phyloP scores from a whole-genome alignment of 441 rosid genomes.

The Gossypium gossypioides region DNA sequence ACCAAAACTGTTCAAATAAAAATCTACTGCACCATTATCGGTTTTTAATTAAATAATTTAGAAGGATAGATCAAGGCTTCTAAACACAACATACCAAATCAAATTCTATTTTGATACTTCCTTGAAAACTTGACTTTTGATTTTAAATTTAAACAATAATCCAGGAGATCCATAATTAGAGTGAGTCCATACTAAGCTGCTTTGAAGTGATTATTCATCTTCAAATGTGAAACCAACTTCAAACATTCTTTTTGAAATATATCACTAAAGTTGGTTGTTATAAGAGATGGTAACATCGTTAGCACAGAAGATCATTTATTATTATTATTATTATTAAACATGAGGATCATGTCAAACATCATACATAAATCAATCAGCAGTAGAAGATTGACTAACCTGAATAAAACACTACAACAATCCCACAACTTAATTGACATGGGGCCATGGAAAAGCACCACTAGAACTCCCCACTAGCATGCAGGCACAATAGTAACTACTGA shows the following conservation, averaged over 20 bases:
- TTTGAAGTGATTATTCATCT: neutral
- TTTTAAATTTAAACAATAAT: neutral
- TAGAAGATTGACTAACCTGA: neutral
- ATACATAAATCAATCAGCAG: neutral
- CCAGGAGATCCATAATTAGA: neutral
- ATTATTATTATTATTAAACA: neutral
- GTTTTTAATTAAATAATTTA: too few relatives aligned
- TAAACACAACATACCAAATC: too few relatives aligned
- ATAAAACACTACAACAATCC: neutral
- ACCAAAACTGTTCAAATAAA: too few relatives aligned
- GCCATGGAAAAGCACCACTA: neutral
- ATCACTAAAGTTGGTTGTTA: neutral
- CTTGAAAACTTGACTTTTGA: too few relatives aligned
- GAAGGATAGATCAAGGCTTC: too few relatives aligned
- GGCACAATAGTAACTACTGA: neutral
- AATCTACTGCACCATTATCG: too few relatives aligned
- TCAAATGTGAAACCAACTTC: neutral
- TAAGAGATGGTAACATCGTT: neutral
- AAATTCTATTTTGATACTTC: too few relatives aligned
- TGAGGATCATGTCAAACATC: neutral
- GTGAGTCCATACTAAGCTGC: neutral
- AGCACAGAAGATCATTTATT: neutral
- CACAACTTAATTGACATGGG: neutral
- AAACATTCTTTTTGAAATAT: neutral
- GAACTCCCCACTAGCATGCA: neutral